Evolutionary conservation across 2,329 filamentous ascomycete genomes (phyloP).

Genomic region (Microcyclosporella mali): DNA sequence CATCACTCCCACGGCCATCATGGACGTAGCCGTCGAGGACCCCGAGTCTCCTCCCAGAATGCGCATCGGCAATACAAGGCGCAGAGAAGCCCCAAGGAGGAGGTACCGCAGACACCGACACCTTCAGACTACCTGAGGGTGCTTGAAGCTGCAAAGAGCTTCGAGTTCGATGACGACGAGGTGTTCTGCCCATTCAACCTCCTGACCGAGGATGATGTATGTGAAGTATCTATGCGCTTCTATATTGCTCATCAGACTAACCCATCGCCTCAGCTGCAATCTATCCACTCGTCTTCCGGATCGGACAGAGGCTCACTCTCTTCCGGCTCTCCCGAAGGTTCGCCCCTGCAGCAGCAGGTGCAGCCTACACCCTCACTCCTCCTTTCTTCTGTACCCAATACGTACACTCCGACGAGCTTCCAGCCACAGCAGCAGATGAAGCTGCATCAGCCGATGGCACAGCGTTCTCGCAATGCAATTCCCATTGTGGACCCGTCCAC

Average conservation of each 20-base stretch:
- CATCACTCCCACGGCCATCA: slow-evolving; percentile 67
- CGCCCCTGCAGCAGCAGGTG: slow-evolving; percentile 78
- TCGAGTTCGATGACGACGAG: slow-evolving; percentile 92
- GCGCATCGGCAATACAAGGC: slow-evolving; percentile 72
- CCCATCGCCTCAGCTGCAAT: slow-evolving; percentile 61
- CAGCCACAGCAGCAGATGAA: slow-evolving; percentile 63
- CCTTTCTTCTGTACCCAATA: slow-evolving; percentile 56
- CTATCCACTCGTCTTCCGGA: slow-evolving; percentile 71
- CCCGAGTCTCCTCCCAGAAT: slow-evolving; percentile 76
- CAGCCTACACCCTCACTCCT: slow-evolving; percentile 65
- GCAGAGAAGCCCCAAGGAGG: slow-evolving; percentile 82
- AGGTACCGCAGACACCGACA: slow-evolving; percentile 70
- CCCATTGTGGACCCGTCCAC: slow-evolving; percentile 96
- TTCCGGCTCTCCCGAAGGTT: slow-evolving; percentile 87
- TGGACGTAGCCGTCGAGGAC: slow-evolving; percentile 77
- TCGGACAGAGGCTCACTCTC: slow-evolving; percentile 94
- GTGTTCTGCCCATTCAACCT: slow-evolving; percentile 85
- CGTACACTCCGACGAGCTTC: slow-evolving; percentile 49
- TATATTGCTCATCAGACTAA: slow-evolving; percentile 29
- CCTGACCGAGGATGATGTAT: slow-evolving; percentile 87
- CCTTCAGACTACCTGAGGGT: slow-evolving; percentile 74
- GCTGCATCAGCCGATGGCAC: slow-evolving; percentile 83
- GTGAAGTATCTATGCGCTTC: slow-evolving; percentile 18
- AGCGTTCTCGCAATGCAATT: slow-evolving; percentile 87
- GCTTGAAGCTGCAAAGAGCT: slow-evolving; percentile 86